Base-by-base conservation (phyloP, 1,284 basidiomycete genomes). In the Somion occarium region DNA sequence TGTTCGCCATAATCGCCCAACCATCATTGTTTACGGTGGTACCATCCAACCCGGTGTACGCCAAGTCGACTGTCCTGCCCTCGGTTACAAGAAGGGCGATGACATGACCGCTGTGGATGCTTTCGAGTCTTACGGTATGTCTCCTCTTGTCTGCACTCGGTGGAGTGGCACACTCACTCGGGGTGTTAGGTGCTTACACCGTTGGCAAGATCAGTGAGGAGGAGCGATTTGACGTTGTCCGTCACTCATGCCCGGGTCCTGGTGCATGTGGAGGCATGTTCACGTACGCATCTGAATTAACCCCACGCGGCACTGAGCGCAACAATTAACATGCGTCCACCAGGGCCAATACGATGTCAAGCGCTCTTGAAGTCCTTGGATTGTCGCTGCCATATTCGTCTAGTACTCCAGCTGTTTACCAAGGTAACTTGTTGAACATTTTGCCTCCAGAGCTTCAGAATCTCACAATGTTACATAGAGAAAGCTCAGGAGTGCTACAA, bases 351-450 rank as follows among this genome's bases (percentile, higher is more conserved):
- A 93, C 92, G 1, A 93, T 94, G 91, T 91, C 90, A 57, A 87
- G 88, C 30, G 85, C 86, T 18, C 79, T 96, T 37, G 94, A 98
- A 69, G 93, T 91, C 1, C 78, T 97, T 56, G 95, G 94, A 27
- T 89, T 98, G 80, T 91, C 91, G 18, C 73, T 97, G 24, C 94
- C 94, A 0, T 92, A 92, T 61, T 92, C 90, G 26, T 86, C 92
- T 0, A 88, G 88, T 55, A 92, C 79, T 26, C 93, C 93, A 1
- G 93, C 93, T 4, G 71, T 80, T 34, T 87, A 86, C 67, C 79
- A 88, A 51, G 78, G 87, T 83, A 50, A n/a, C n/a, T n/a, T 55
- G 71, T 64, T 9, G 5, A 20, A 11, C 11, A 39, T 22, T 50
- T 15, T 39, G 20, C 20, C 13, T 24, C 26, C n/a, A 18, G 2